phyloP scores from a whole-genome alignment of 495 filamentous ascomycete genomes.

The Thermothielavioides terrestris region DNA sequence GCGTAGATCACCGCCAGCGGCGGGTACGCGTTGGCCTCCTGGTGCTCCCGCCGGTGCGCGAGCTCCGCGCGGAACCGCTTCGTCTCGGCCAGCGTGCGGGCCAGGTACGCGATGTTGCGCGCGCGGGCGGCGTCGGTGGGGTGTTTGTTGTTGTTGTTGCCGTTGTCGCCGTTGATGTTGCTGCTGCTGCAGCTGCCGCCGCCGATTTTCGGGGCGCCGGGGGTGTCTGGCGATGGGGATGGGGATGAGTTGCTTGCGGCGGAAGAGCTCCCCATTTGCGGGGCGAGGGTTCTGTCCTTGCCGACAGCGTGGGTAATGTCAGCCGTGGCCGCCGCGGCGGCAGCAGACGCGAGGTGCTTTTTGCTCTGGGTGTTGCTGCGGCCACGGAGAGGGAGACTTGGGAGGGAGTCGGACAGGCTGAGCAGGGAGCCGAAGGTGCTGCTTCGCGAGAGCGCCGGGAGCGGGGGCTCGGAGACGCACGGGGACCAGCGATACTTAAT shows the following conservation, averaged over 20 bases:
- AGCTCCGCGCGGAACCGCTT: conserved; percentile 69
- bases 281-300: conserved; percentile 39
- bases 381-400: conserved; percentile 24
- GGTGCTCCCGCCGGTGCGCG: conserved; percentile 48
- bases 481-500: conserved; percentile 70
- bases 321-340: conserved; percentile 4
- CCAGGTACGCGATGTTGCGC: conserved; percentile 58
- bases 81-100: conserved; percentile 62
- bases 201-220: conserved; percentile 1
- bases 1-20: conserved; percentile 81
- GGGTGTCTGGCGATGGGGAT: neutral
- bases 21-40: conserved; percentile 63
- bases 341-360: conserved; percentile 1
- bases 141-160: conserved; percentile 13
- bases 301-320: conserved; percentile 17
- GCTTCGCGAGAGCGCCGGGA: conserved; percentile 38
- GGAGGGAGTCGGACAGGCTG: conserved; percentile 29
- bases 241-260: conserved; percentile 32
- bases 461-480: conserved; percentile 53
- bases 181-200: neutral
- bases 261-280: conserved; percentile 38
- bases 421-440: conserved; percentile 32
- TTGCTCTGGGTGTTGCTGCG: conserved; percentile 22
- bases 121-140: conserved; percentile 8
- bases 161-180: conserved; percentile 9